Conservation (phyloP, 108 stramenopile genomes). For the Discostella stelligeroides region DNA sequence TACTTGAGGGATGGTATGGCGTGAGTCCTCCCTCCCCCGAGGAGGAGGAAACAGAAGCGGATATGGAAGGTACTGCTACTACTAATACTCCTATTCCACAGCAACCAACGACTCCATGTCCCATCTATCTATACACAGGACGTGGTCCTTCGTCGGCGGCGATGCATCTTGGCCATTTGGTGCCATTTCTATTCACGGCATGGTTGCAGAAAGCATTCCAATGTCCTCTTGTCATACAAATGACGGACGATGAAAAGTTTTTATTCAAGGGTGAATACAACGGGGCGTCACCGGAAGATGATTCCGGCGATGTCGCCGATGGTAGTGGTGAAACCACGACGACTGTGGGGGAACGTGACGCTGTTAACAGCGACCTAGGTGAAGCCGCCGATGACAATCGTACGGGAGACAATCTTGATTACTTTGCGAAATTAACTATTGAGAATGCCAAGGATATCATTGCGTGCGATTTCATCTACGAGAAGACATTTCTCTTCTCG, state of each 20-base stretch:
- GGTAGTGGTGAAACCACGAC: background rate
- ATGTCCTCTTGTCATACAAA: conserved; percentile 97
- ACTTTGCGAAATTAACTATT: conserved; percentile 88
- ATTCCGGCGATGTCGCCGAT: conserved; percentile 7
- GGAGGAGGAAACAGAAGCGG: background rate
- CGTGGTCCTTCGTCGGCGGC: conserved; percentile 94
- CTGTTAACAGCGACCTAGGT: no score
- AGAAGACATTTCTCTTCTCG: conserved; percentile 90
- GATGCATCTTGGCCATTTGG: conserved; percentile 98
- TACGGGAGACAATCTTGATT: conserved; percentile 85
- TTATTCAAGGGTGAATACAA: conserved; percentile 94
- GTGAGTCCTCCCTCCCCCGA: conserved; percentile 26
- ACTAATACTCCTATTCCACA: conserved; percentile 18
- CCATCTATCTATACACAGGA: conserved; percentile 98
- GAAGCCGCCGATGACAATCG: conserved; percentile 30
- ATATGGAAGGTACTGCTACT: background rate
- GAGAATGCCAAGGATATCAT: conserved; percentile 99
- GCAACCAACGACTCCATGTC: conserved; percentile 58
- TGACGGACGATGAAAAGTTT: conserved; percentile 99
- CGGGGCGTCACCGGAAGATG: conserved; percentile 51
- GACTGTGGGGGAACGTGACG: no score
- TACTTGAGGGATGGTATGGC: conserved; percentile 55
- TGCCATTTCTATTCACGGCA: conserved; percentile 97
- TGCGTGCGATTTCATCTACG: conserved; percentile 94
- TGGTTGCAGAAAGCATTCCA: conserved; percentile 97